phyloP scores from a whole-genome alignment of 768 basidiomycete genomes.

The Pleurotus tuoliensis region DNA sequence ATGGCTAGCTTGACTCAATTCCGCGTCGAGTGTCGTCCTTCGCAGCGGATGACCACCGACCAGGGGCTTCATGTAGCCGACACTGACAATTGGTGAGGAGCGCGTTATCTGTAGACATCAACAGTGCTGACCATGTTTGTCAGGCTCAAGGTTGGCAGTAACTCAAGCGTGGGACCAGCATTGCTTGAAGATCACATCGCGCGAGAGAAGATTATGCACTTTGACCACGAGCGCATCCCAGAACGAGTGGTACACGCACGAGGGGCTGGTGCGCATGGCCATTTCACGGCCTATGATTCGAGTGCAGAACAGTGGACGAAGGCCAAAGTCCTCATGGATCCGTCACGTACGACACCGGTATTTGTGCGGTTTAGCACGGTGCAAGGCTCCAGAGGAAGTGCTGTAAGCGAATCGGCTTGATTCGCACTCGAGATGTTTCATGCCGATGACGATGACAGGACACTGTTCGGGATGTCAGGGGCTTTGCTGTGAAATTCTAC shows the following conservation, averaged over 20 bases:
- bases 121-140: neutral
- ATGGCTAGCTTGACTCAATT: constrained; percentile 28
- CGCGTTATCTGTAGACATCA: neutral
- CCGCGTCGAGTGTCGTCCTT: constrained; percentile 24
- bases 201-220: constrained; percentile 73
- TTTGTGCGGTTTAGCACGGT: constrained; percentile 89
- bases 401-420: constrained; percentile 41
- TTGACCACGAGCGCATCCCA: constrained; percentile 88
- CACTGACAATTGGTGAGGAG: constrained; percentile 60
- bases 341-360: constrained; percentile 66
- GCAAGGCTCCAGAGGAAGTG: constrained; percentile 75
- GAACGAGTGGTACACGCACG: constrained; percentile 77
- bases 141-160: constrained; percentile 55
- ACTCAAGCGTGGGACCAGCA: constrained; percentile 55
- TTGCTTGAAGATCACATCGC: constrained; percentile 76
- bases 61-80: constrained; percentile 55
- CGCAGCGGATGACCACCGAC: constrained; percentile 51
- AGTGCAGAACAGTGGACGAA: constrained; percentile 67
- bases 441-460: constrained; percentile 34
- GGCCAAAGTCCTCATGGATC: constrained; percentile 69
- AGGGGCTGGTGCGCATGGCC: constrained; percentile 77
- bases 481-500: constrained; percentile 83
- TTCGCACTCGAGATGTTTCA: neutral
- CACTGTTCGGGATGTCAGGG: constrained; percentile 81
- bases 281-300: constrained; percentile 72